Conservation (phyloP, 2,329 filamentous ascomycete genomes). For the Trichophyton schoenleinii region DNA sequence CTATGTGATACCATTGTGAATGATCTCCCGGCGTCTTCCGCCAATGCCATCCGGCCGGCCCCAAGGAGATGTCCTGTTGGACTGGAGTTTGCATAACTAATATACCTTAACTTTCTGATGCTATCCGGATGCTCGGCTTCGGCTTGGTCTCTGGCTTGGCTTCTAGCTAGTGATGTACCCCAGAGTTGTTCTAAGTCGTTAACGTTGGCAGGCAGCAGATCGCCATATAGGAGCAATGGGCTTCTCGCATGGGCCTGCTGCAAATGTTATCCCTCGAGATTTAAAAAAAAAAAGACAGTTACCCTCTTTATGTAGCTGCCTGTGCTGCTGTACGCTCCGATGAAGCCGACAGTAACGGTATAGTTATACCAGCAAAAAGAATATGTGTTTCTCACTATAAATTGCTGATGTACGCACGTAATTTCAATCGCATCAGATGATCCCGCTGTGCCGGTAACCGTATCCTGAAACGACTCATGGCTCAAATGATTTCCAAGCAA, state of each 20-base stretch:
- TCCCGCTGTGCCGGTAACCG: conserved; percentile 22
- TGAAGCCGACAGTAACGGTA: conserved; percentile 29
- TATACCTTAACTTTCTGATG: no score
- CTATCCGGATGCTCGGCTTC: neutral
- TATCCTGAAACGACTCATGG: conserved; percentile 24
- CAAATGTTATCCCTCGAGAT: conserved; percentile 25
- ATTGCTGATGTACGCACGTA: conserved; percentile 25
- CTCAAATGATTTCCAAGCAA: conserved; percentile 25
- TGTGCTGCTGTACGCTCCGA: conserved; percentile 23
- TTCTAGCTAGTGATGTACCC: neutral
- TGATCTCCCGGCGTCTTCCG: no score
- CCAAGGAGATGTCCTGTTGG: no score
- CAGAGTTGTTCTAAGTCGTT: no score
- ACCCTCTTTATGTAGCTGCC: conserved; percentile 10
- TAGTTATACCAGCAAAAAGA: neutral
- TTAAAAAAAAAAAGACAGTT: conserved; percentile 21
- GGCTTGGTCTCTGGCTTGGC: neutral
- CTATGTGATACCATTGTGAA: no score
- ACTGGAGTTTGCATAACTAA: no score
- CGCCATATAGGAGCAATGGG: conserved; percentile 21
- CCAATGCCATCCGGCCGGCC: no score
- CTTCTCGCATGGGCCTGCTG: conserved; percentile 31
- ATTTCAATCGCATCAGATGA: conserved; percentile 29
- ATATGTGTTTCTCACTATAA: no score
- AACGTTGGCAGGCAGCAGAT: neutral